Evolutionary conservation across 1,284 basidiomycete genomes (phyloP).

Genomic region (Ustilago hordei): DNA sequence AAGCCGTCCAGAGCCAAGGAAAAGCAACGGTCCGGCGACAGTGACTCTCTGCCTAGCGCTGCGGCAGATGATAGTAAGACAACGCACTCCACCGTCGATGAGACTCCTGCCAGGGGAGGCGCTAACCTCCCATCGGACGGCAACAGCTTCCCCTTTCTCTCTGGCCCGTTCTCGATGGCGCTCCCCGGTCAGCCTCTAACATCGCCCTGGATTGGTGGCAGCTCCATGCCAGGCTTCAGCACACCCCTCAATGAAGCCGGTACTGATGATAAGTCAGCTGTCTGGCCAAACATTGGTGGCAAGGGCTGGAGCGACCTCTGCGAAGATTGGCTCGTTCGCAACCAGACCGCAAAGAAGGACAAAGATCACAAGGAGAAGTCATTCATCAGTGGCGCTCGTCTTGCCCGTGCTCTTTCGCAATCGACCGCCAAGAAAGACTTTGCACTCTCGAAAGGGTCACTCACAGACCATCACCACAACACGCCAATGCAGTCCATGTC

Average conservation of each 20-base stretch:
- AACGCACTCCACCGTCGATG: slow-evolving; percentile 15
- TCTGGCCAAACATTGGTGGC: slow-evolving; percentile 48
- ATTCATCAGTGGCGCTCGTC: slow-evolving; percentile 42
- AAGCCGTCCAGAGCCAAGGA: slow-evolving; percentile 51
- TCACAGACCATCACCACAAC: slow-evolving; percentile 17
- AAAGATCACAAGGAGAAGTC: slow-evolving; percentile 33
- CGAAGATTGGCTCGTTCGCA: slow-evolving; percentile 69
- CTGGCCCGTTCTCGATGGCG: slow-evolving; percentile 21
- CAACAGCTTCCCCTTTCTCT: slow-evolving; percentile 26
- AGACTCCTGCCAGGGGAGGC: slow-evolving; percentile 15
- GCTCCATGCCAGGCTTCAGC: slow-evolving; percentile 25
- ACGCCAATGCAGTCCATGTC: slow-evolving; percentile 28
- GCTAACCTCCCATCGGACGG: slow-evolving; percentile 17
- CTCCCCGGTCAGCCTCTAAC: slow-evolving; percentile 33
- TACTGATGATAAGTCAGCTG: slow-evolving; percentile 22
- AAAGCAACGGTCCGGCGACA: slow-evolving; percentile 41
- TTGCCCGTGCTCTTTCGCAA: slow-evolving; percentile 39
- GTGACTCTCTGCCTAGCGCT: slow-evolving; percentile 13
- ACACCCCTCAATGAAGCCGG: slow-evolving; percentile 6
- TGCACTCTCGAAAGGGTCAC: slow-evolving; percentile 15
- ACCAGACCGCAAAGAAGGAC: slow-evolving; percentile 36
- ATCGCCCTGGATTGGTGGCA: slow-evolving; percentile 47
- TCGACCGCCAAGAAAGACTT: slow-evolving; percentile 29
- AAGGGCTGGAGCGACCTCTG: slow-evolving; percentile 70
- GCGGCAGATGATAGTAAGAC: slow-evolving; percentile 11